phyloP scores from a whole-genome alignment of 345 rosid species.

The Capsella bursapastoris region DNA sequence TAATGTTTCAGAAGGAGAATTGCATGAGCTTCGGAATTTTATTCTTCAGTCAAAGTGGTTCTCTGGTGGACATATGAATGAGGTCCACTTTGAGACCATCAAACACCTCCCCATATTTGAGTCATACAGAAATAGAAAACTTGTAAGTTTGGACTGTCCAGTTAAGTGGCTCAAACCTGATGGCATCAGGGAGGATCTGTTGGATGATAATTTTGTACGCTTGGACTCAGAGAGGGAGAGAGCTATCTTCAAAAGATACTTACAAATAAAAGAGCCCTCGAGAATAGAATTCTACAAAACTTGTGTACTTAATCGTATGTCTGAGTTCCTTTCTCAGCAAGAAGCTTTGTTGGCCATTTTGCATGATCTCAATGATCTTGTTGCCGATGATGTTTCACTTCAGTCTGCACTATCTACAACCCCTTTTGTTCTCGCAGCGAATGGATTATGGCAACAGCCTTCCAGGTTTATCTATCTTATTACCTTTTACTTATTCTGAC shows the following conservation, averaged over 20 bases:
- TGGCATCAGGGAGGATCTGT: constrained; percentile 73
- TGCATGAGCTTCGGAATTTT: constrained; percentile 86
- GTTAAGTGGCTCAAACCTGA: constrained; percentile 85
- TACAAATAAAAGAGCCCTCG: constrained; percentile 72
- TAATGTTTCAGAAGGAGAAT: constrained; percentile 76
- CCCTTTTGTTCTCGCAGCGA: constrained; percentile 82
- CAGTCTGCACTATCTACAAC: constrained; percentile 59
- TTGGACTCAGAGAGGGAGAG: constrained; percentile 86
- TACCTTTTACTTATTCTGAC: constrained; percentile 12
- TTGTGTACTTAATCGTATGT: constrained; percentile 83
- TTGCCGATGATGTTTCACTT: constrained; percentile 67
- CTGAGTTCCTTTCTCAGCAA: constrained; percentile 70
- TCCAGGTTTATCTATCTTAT: constrained; percentile 61
- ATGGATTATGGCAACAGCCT: constrained; percentile 91
- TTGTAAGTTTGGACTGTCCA: constrained; percentile 69
- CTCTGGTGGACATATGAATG: constrained; percentile 69
- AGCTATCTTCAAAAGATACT: constrained; percentile 66
- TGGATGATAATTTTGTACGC: constrained; percentile 85
- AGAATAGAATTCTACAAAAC: constrained; percentile 76
- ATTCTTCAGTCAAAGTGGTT: constrained; percentile 97
- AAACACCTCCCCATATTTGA: constrained; percentile 85
- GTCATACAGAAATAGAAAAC: constrained; percentile 74
- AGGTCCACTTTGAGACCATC: constrained; percentile 62
- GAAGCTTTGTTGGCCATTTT: constrained; percentile 70
- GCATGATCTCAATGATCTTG: constrained; percentile 75